phyloP scores from a whole-genome alignment of 2,329 filamentous ascomycete genomes.

The Penicillium griseofulvum region DNA sequence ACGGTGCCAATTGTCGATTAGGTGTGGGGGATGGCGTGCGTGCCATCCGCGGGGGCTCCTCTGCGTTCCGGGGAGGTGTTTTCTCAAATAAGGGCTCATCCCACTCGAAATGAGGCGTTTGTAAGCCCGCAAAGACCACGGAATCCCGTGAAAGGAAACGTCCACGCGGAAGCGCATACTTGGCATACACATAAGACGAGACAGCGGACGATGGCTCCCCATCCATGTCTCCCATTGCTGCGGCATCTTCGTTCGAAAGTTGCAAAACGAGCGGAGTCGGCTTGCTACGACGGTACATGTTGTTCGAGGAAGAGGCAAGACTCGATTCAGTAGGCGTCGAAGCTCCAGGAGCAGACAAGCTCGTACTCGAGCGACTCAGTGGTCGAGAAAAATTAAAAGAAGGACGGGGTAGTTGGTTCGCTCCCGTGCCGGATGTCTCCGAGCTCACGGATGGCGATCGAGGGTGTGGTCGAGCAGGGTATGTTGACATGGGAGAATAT shows the following conservation, averaged over 20 bases:
- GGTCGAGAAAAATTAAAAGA: constrained; percentile 94
- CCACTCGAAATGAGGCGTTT: constrained; percentile 61
- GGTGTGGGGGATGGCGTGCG: constrained; percentile 36
- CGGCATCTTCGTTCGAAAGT: constrained; percentile 21
- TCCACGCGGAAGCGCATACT: constrained; percentile 78
- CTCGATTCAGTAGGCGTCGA: constrained; percentile 30
- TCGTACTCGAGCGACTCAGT: constrained; percentile 59
- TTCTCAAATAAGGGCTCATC: constrained; percentile 55
- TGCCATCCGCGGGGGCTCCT: constrained; percentile 21
- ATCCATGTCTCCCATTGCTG: constrained; percentile 15
- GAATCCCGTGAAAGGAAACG: constrained; percentile 71
- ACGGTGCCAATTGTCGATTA: constrained; percentile 17
- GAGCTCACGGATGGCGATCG: constrained; percentile 84
- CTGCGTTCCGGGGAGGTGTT: constrained; percentile 33
- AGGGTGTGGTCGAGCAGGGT: constrained; percentile 60
- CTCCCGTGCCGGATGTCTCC: constrained; percentile 65
- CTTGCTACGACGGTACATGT: constrained; percentile 29
- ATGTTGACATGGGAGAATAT: constrained; percentile 61
- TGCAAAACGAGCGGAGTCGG: constrained; percentile 37
- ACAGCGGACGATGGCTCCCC: constrained; percentile 47
- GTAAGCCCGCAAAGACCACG: constrained; percentile 55
- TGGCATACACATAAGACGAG: constrained; percentile 81
- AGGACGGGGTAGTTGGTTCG: constrained; percentile 61
- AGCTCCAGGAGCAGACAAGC: constrained; percentile 35
- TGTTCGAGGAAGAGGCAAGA: constrained; percentile 29